Percentiles rank a stretch among this genome's conserved stretches.
Conservation (phyloP, 1,139 yeast species). For the Hansenula lynferdii region DNA sequence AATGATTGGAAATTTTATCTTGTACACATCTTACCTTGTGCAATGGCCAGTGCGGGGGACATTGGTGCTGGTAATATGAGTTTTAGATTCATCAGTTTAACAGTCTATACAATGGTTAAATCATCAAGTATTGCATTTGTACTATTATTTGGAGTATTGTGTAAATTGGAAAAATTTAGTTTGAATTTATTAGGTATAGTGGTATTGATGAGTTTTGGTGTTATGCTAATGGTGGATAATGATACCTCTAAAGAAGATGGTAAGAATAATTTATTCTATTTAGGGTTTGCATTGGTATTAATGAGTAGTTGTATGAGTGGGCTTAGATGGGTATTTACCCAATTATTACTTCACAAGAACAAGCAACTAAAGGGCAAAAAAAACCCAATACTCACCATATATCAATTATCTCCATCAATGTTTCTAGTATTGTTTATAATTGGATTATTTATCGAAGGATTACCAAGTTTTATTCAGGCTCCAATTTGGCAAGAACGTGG, state of each 20-base stretch:
- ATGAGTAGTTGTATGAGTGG: conserved; percentile 83
- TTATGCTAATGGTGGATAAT: conserved; percentile 73
- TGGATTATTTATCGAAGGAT: conserved; percentile 66
- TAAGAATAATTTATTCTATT: conserved; percentile 23
- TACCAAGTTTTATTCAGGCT: conserved; percentile 44
- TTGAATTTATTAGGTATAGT: conserved; percentile 66
- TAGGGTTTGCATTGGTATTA: conserved; percentile 72
- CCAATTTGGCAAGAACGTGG: conserved; percentile 64
- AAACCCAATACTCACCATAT: conserved; percentile 80
- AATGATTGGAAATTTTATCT: conserved; percentile 33
- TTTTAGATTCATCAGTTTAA: conserved; percentile 69
- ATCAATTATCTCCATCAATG: conserved; percentile 85
- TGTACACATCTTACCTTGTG: conserved; percentile 72
- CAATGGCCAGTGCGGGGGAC: conserved; percentile 86
- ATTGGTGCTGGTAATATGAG: conserved; percentile 91
- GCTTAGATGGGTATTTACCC: conserved; percentile 92
- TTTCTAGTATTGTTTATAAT: conserved; percentile 51
- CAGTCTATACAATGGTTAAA: conserved; percentile 90
- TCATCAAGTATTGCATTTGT: conserved; percentile 86
- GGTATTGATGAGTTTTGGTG: conserved; percentile 73
- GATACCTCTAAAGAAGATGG: conserved; percentile 22
- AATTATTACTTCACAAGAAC: conserved; percentile 62
- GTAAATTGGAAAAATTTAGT: conserved; percentile 69
- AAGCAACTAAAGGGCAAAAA: conserved; percentile 34
- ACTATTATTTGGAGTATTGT: conserved; percentile 75